These are phyloP conservation scores for Pseudofabraea citricarpa DNA, from an alignment of 2,329 filamentous ascomycete genomes.

Conservation along the genomic window DNA sequence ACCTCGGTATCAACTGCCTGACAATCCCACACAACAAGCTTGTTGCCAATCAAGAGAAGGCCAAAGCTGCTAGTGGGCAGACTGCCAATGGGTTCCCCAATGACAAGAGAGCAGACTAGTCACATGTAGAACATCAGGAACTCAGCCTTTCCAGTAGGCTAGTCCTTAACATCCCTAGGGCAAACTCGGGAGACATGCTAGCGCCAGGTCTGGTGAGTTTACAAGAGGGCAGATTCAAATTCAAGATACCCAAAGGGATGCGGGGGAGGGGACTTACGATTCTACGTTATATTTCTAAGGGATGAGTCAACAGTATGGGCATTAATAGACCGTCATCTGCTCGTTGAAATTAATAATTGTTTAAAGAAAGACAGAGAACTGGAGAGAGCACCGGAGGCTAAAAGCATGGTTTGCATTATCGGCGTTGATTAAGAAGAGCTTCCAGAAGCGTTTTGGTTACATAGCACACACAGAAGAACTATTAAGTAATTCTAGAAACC, in stretches of 20 bases:
- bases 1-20: constrained; percentile 88
- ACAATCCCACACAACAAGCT: constrained; percentile 67
- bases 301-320: background rate
- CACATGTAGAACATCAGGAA: background rate
- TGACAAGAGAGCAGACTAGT: constrained; percentile 23
- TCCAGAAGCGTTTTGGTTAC: too few relatives aligned
- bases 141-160: background rate
- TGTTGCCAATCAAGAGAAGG: constrained; percentile 20
- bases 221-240: background rate
- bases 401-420: too few relatives aligned
- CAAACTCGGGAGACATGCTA: too few relatives aligned
- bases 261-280: background rate
- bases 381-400: too few relatives aligned
- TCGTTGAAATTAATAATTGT: too few relatives aligned
- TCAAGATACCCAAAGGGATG: background rate
- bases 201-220: too few relatives aligned
- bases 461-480: too few relatives aligned
- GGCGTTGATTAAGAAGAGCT: too few relatives aligned
- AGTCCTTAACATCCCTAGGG: too few relatives aligned
- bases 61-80: constrained; percentile 17
- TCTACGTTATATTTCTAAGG: too few relatives aligned
- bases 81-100: constrained; percentile 15
- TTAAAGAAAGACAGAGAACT: too few relatives aligned
- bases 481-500: too few relatives aligned
- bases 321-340: background rate